Evolutionary conservation across 495 filamentous ascomycete genomes (phyloP).

Genomic region (Cryomyces antarcticus): DNA sequence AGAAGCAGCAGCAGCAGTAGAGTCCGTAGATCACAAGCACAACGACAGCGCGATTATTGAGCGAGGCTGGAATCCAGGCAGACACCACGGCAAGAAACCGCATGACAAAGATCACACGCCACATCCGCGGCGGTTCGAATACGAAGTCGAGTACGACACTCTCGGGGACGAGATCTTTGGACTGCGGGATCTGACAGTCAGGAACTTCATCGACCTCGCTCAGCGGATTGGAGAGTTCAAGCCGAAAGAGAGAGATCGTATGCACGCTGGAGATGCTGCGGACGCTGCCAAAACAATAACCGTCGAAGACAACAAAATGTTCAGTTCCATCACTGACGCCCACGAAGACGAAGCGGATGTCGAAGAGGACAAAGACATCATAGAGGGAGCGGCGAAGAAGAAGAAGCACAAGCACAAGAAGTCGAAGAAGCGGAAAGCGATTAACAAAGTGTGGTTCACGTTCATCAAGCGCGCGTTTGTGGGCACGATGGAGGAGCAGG

Average conservation of each 20-base stretch:
- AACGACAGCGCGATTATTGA: neutral
- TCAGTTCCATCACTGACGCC: constrained; percentile 1
- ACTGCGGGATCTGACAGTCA: constrained; percentile 69
- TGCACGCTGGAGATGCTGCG: neutral
- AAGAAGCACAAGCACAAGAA: constrained; percentile 25
- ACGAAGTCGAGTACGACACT: constrained; percentile 73
- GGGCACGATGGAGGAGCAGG: constrained; percentile 39
- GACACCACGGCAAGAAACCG: constrained; percentile 19
- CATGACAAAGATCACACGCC: constrained; percentile 21
- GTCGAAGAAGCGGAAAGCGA: constrained; percentile 25
- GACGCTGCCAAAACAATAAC: constrained; percentile 2
- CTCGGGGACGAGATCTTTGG: constrained; percentile 51
- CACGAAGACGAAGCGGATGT: constrained; percentile 8
- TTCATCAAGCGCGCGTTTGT: constrained; percentile 71
- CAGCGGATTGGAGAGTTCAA: constrained; percentile 46
- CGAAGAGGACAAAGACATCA: constrained; percentile 20
- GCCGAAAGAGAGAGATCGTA: neutral
- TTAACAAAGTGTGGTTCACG: constrained; percentile 45
- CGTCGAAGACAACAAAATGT: constrained; percentile 2
- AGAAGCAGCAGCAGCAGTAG: constrained; percentile 1
- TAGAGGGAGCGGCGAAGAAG: constrained; percentile 22
- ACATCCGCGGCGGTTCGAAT: constrained; percentile 43
- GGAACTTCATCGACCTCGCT: constrained; percentile 60
- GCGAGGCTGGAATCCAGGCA: constrained; percentile 10
- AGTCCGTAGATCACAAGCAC: neutral